phyloP scores from a whole-genome alignment of 2,329 filamentous ascomycete genomes.

The Fusarium pseudograminearum region DNA sequence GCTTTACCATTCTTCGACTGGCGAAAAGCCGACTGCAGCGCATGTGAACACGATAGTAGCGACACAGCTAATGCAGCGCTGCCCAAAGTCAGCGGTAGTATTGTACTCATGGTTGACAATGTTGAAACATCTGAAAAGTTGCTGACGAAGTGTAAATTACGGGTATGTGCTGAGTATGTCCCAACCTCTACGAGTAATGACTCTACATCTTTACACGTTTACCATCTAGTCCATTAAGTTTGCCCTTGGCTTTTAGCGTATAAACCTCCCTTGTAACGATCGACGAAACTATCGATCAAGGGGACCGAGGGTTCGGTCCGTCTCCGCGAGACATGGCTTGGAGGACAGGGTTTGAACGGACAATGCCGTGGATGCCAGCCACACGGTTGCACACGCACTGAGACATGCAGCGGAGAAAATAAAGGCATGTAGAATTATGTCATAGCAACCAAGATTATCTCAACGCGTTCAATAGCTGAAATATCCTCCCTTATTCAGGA shows the following conservation, averaged over 20 bases:
- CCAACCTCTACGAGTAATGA: neutral
- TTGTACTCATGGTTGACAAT: neutral
- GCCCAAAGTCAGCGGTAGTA: constrained; percentile 35
- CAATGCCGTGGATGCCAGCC: neutral
- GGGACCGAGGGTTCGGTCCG: neutral
- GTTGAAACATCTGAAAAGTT: neutral
- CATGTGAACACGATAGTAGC: constrained; percentile 41
- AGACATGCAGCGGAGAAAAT: neutral
- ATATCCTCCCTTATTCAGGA: too few species aligned
- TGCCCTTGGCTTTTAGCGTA: neutral
- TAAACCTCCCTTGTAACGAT: neutral
- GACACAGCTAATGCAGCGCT: constrained; percentile 50
- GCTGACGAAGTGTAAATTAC: neutral
- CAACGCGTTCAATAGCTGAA: neutral
- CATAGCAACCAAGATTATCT: neutral
- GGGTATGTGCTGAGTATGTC: neutral
- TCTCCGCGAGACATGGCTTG: neutral
- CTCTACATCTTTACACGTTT: neutral
- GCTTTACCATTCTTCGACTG: constrained; percentile 51
- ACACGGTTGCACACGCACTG: neutral
- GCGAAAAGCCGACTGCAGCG: constrained; percentile 51
- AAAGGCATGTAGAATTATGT: neutral
- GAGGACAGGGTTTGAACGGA: neutral
- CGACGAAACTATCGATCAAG: neutral
- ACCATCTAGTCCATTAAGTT: too few species aligned